phyloP scores from a whole-genome alignment of 2,329 filamentous ascomycete species.

The Aurifilum marmelostoma region DNA sequence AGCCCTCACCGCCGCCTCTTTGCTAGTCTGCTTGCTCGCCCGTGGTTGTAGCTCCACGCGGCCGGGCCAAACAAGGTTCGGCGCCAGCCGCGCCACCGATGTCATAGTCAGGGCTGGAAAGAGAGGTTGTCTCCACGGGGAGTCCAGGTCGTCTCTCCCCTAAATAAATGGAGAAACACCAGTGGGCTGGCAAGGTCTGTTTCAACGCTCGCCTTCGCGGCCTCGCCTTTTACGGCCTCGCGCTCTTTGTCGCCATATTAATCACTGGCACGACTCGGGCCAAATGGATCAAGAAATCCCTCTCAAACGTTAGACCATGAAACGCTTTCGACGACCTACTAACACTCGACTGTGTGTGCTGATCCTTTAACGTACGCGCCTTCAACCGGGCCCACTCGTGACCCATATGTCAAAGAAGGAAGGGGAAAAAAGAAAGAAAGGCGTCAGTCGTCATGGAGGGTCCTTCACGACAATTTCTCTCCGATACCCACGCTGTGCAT shows the following conservation, averaged over 20 bases:
- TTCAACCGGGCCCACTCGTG: neutral
- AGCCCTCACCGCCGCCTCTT: constrained; percentile 2
- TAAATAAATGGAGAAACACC: neutral
- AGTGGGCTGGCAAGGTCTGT: neutral
- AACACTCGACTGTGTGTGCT: neutral
- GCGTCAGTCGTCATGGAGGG: neutral
- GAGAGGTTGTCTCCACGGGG: neutral
- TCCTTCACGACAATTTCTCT: neutral
- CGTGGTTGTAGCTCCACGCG: neutral
- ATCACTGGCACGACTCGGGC: neutral
- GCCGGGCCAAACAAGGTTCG: constrained; percentile 1
- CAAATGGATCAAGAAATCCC: neutral
- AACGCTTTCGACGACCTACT: neutral
- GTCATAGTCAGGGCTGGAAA: neutral
- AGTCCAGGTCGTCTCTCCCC: neutral
- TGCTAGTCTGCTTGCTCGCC: neutral
- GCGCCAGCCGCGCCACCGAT: constrained; percentile 8
- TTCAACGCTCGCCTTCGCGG: no score
- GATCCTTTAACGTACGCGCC: neutral
- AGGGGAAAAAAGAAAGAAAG: neutral
- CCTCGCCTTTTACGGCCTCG: neutral
- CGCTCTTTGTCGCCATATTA: neutral
- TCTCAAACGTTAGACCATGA: neutral
- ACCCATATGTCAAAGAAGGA: neutral
- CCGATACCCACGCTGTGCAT: neutral